A percentile compares a stretch with the other conserved stretches of the same genome.
Evolutionary conservation across 2,329 filamentous ascomycete species (phyloP).

Genomic region (Alternaria sp.): DNA sequence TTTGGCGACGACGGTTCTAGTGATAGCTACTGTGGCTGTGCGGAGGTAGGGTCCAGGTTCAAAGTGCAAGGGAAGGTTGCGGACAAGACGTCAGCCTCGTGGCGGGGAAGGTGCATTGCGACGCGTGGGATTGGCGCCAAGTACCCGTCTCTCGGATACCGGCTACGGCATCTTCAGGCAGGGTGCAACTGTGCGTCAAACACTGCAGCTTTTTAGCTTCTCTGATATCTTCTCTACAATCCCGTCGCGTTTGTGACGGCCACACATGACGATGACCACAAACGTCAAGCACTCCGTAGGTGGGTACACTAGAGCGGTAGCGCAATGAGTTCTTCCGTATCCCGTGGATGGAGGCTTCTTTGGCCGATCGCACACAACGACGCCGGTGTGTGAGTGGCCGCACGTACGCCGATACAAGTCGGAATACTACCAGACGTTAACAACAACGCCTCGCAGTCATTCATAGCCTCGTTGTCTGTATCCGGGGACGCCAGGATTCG

Average conservation of each 20-base stretch:
- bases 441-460: background rate
- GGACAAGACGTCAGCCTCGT: constrained; percentile 30
- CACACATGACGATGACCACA: constrained; percentile 10
- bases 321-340: constrained; percentile 9
- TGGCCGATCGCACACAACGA: constrained; percentile 7
- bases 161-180: constrained; percentile 7
- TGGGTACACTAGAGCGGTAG: constrained; percentile 17
- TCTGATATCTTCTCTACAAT: background rate
- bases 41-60: constrained; percentile 25
- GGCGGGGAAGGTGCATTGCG: constrained; percentile 24
- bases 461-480: background rate
- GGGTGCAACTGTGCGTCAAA: background rate
- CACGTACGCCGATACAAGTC: background rate
- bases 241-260: constrained; percentile 2
- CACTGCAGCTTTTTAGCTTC: background rate
- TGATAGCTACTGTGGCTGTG: constrained; percentile 21
- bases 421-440: background rate
- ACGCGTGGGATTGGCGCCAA: constrained; percentile 30
- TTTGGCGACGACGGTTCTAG: background rate
- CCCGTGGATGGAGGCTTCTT: constrained; percentile 7
- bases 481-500: background rate
- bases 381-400: background rate
- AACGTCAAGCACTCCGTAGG: constrained; percentile 7
- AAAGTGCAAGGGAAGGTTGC: constrained; percentile 14
- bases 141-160: constrained; percentile 26